Evolutionary conservation across 2,329 filamentous ascomycete species (phyloP), one percentile per base, ranked within the genome.

Genomic region (Fusarium duplospermum): DNA sequence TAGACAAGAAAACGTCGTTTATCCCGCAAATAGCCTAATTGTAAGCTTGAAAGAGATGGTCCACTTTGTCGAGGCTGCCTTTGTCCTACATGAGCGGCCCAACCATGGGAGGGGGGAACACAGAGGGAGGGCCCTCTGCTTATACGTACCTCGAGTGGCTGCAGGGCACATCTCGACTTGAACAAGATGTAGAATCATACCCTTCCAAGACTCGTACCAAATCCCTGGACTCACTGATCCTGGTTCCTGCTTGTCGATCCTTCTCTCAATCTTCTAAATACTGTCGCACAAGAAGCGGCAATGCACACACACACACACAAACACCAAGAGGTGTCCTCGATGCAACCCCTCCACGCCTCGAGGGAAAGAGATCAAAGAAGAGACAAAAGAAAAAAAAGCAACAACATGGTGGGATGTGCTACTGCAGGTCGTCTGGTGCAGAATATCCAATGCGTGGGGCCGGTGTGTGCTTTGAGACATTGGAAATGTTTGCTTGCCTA

Each of bases 401-500:
- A 69, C 20, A 29, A 20, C 52, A 33, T 40, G 38, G 47, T 31
- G 54, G 54, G 33, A 68, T 57, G 62, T 68, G 42, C 63, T 62
- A 62, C 58, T 62, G 64, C 40, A 65, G 47, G 54, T 47, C 61
- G 50, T 60, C 40, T 66, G 52, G 24, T 33, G 67, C 29, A 69
- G 57, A 73, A n/a, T 67, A 67, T 50, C 40, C 50, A 75, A 60
- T 29, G 54, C 67, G 56, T 66, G 50, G 56, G 62, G 64, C 64
- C 38, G 54, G 62, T 50, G 58, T 70, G 64, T 62, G 31, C 31
- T 33, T 62, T 31, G 33, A 65, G 20, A 27, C 36, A 29, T 45
- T 52, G 20, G 40, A 38, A 42, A 59, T 76, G 69, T 75, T 76
- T 75, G 70, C 70, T 47, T 58, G 59, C 31, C 14, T 33, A 6